Base-by-base conservation (phyloP, 148 eudicot genomes). In the Selenicereus undatus region DNA sequence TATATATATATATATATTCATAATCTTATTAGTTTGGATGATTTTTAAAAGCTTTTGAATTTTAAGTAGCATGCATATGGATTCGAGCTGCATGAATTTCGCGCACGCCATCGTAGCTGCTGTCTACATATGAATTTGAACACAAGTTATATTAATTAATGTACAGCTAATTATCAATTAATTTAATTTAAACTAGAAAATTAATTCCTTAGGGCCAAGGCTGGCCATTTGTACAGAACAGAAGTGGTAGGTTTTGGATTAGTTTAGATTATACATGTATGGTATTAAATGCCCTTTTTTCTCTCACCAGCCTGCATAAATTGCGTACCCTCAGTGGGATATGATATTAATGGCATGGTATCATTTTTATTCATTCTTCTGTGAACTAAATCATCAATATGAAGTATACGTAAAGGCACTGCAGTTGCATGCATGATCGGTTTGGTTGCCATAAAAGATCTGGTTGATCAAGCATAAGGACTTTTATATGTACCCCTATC, bases 321-420 rank as follows among this genome's bases (percentile, higher is more conserved):
- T 48, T 66, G 71, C 65, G 66, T 79, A 78, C 35, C 32, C 5
- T 71, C 32, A 43, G 48, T 79, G n/a, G 7, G 66, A 35, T 58
- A 79, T 79, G 66, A 35, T 58, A 79, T 79, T 79, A 72, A 79
- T 48, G 16, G 14, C 42, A 65, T 64, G 29, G 8, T n/a, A 73
- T 43, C 14, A 9, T 73, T 43, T 73, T 42, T 32, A 35, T 72
- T 27, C 6, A 32, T 30, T 10, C 32, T 39, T 48, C 0, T 48
- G 52, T 10, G 10, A 48, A 10, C 5, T 48, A 48, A 48, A 12
- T 45, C 13, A 45, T 27, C 2, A 68, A 30, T 17, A 56, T 58
- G 68, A 79, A 73, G 72, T 80, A 70, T 73, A 80, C 82, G 82
- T 80, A 42, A 80, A 80, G 82, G 78, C 71, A 80, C 27, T 80